These are phyloP conservation scores for Diplodia intermedia DNA, from an alignment of 2,329 filamentous ascomycete species.

Conservation along the genomic window DNA sequence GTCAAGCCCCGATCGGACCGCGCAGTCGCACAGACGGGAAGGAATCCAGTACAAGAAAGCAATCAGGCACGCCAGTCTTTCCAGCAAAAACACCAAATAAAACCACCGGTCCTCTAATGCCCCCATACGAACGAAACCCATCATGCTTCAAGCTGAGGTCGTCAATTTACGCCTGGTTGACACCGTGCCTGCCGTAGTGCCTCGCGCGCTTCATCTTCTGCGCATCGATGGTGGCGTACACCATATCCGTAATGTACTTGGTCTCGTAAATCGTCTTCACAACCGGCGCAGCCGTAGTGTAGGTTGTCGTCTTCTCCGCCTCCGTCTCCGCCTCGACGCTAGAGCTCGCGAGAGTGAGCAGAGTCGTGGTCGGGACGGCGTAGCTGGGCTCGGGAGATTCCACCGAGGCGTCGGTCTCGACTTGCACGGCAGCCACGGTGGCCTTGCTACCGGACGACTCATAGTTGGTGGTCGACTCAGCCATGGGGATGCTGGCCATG, in stretches of 20 bases:
- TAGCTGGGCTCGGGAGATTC: neutral
- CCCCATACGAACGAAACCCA: too few relatives aligned
- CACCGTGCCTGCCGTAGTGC: slow-evolving; percentile 19
- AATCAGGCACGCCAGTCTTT: slow-evolving; percentile 5
- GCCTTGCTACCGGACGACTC: slow-evolving; percentile 3
- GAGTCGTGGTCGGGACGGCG: slow-evolving; percentile 9
- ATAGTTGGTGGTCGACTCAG: slow-evolving; percentile 29
- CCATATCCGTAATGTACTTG: slow-evolving; percentile 9
- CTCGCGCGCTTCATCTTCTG: slow-evolving; percentile 19
- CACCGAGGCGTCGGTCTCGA: neutral
- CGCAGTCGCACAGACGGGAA: neutral
- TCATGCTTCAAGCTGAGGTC: neutral
- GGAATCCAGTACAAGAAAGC: slow-evolving; percentile 22
- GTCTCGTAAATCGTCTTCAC: slow-evolving; percentile 26
- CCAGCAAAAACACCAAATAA: neutral
- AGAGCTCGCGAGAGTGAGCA: slow-evolving; percentile 1
- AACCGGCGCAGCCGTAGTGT: slow-evolving; percentile 19
- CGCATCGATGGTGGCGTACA: slow-evolving; percentile 16
- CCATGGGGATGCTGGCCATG: slow-evolving; percentile 26
- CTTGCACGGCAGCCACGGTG: neutral
- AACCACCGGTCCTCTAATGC: slow-evolving; percentile 8
- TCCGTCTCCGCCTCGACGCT: neutral
- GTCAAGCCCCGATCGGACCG: neutral
- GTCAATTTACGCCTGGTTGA: slow-evolving; percentile 10
- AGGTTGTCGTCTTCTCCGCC: neutral